phyloP scores from a whole-genome alignment of 2,329 filamentous ascomycete genomes.

The Scopulariopsis brevicaulis region DNA sequence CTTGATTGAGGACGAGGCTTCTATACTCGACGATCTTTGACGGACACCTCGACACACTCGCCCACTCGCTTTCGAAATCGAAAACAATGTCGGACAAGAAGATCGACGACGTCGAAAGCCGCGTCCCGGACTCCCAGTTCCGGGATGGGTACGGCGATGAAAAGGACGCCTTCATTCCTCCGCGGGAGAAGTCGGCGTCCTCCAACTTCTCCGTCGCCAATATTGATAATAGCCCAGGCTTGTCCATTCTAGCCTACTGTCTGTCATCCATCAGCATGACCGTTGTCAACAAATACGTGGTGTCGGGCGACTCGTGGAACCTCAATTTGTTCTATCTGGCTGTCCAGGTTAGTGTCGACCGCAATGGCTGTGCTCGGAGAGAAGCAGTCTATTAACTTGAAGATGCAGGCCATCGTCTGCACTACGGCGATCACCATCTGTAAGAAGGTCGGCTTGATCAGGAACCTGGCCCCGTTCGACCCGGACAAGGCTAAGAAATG shows the following conservation, averaged over 20 bases:
- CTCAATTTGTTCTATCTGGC: slow-evolving; percentile 91
- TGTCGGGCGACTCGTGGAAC: slow-evolving; percentile 86
- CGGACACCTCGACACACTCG: neutral
- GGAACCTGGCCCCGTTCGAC: slow-evolving; percentile 72
- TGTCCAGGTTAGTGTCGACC: slow-evolving; percentile 60
- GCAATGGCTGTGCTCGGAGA: neutral
- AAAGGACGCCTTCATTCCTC: slow-evolving; percentile 36
- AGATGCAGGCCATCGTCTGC: slow-evolving; percentile 69
- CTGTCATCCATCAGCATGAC: slow-evolving; percentile 98
- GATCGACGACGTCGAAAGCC: slow-evolving; percentile 68
- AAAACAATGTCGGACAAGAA: slow-evolving; percentile 74
- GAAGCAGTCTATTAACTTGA: slow-evolving; percentile 6
- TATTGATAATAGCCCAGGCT: slow-evolving; percentile 62
- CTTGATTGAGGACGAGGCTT: neutral
- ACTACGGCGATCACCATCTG: slow-evolving; percentile 72
- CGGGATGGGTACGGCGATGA: slow-evolving; percentile 23
- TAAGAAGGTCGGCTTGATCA: slow-evolving; percentile 75
- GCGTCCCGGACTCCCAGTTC: slow-evolving; percentile 39
- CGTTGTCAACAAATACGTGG: slow-evolving; percentile 98
- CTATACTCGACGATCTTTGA: neutral
- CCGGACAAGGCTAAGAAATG: slow-evolving; percentile 85
- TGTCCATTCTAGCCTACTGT: slow-evolving; percentile 86
- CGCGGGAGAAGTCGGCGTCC: slow-evolving; percentile 5
- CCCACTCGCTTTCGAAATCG: neutral
- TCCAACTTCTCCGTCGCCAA: slow-evolving; percentile 23